Evolutionary conservation across 208 protist genomes (phyloP).

Genomic region (Leishmania turanica): DNA sequence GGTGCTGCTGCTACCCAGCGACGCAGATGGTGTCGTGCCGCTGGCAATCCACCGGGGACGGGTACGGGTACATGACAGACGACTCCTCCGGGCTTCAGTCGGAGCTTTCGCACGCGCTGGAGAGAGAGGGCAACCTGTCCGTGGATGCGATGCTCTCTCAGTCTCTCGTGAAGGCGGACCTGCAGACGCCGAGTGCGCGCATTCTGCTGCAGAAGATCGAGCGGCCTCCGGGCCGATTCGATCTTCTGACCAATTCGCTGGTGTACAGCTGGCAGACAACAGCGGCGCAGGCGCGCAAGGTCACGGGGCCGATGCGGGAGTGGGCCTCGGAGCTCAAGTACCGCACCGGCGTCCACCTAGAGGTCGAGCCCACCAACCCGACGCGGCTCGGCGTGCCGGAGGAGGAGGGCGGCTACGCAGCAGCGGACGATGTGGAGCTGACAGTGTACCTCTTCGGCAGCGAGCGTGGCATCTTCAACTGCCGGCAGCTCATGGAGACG

Average conservation of each 20-base stretch:
- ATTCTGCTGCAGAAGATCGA: slow-evolving; percentile 70
- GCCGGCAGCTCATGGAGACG: slow-evolving; percentile 86
- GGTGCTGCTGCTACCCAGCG: background rate
- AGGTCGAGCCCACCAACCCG: slow-evolving; percentile 81
- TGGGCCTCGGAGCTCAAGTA: slow-evolving; percentile 92
- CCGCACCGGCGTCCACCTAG: slow-evolving; percentile 87
- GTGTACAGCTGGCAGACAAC: slow-evolving; percentile 90
- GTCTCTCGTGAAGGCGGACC: slow-evolving; percentile 28
- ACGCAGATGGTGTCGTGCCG: slow-evolving; percentile 5
- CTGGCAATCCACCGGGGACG: slow-evolving; percentile 21
- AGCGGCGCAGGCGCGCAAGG: slow-evolving; percentile 69
- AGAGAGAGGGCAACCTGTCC: slow-evolving; percentile 45
- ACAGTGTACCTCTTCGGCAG: slow-evolving; percentile 91
- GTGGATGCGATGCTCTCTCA: slow-evolving; percentile 29
- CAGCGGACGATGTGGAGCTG: slow-evolving; percentile 87
- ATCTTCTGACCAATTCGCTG: slow-evolving; percentile 89
- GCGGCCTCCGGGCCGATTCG: slow-evolving; percentile 76
- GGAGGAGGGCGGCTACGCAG: slow-evolving; percentile 58
- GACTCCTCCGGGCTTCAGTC: slow-evolving; percentile 51
- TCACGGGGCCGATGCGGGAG: slow-evolving; percentile 89
- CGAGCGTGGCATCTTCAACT: slow-evolving; percentile 88
- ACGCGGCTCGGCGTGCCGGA: slow-evolving; percentile 36
- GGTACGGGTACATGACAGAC: slow-evolving; percentile 25
- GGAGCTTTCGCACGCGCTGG: slow-evolving; percentile 65
- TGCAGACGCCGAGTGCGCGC: slow-evolving; percentile 29